Conservation (phyloP, 2,329 filamentous ascomycete species). For the Cryphonectria parasitica region DNA sequence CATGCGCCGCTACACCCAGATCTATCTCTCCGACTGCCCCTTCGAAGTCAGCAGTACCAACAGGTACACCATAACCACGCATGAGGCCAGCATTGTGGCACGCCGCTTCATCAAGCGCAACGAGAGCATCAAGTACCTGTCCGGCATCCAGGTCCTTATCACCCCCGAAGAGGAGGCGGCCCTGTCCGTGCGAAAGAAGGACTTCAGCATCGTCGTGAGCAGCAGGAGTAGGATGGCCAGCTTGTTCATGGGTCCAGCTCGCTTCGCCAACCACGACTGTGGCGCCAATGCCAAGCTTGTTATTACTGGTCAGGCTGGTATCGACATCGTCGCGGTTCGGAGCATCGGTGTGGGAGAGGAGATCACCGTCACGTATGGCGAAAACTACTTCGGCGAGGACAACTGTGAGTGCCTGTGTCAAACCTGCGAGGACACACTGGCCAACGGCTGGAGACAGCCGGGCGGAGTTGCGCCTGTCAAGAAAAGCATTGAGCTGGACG, state of each 20-base stretch:
- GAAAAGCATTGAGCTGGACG: slow-evolving; percentile 58
- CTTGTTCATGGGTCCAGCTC: slow-evolving; percentile 90
- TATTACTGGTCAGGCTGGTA: slow-evolving; percentile 81
- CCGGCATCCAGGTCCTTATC: slow-evolving; percentile 89
- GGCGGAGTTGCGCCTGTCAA: slow-evolving; percentile 51
- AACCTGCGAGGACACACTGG: slow-evolving; percentile 75
- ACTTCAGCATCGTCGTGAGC: slow-evolving; percentile 96
- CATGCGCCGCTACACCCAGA: slow-evolving; percentile 86
- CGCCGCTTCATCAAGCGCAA: slow-evolving; percentile 78
- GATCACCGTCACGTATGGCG: slow-evolving; percentile 94
- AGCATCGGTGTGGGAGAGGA: slow-evolving; percentile 88
- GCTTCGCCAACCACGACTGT: slow-evolving; percentile 98
- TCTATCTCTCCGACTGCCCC: slow-evolving; percentile 91
- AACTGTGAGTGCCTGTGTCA: slow-evolving; percentile 94
- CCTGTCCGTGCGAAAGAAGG: slow-evolving; percentile 79
- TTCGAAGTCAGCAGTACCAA: slow-evolving; percentile 93
- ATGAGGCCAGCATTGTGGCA: slow-evolving; percentile 87
- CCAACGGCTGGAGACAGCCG: slow-evolving; percentile 80
- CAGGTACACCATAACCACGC: slow-evolving; percentile 87
- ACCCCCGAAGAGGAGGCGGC: slow-evolving; percentile 88
- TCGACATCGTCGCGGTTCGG: slow-evolving; percentile 84
- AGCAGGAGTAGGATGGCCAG: slow-evolving; percentile 89
- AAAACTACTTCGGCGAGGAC: slow-evolving; percentile 92
- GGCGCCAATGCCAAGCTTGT: slow-evolving; percentile 86
- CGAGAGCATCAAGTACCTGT: slow-evolving; percentile 87